Base-by-base conservation (phyloP, 331 rosid genomes). In the Rhamnella rubrinervis region DNA sequence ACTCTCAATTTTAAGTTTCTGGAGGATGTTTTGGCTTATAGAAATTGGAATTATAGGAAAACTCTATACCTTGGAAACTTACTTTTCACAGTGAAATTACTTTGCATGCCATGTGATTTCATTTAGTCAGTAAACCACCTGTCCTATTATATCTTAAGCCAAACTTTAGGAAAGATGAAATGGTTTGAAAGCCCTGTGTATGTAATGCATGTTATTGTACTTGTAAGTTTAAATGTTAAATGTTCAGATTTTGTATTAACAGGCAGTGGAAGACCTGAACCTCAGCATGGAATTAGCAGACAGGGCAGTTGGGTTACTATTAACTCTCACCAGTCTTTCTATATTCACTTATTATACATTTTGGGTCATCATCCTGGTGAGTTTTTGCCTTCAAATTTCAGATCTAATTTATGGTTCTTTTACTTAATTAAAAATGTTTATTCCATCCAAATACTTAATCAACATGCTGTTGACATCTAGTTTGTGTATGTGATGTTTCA, bases 311-410 rank as follows among this genome's bases (percentile, higher is more conserved):
- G 98, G 98, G 75, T 82, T 89, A 80, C 75, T 91, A 8, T 78
- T 93, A 77, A 82, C 98, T 37, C 20, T 77, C 26, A 83, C 72
- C 70, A 93, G 97, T 85, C 78, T 93, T 71, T 84, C 91, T 0
- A 81, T 93, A 68, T 93, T 93, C 82, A 89, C 88, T 15, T 91
- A 89, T 59, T 93, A 91, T 67, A 93, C 96, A 37, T 91, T 93
- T 77, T 93, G 97, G 97, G 93, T 93, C 64, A 84, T 89, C 72
- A 91, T 93, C 78, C 85, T 93, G 92, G 97, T 93, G 20, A 61
- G 97, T 78, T 63, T 78, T 63, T 55, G 16, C 71, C 66, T 25
- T 31, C 59, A 55, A 40, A 41, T 68, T 47, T 71, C 39, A 50
- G 23, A 60, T 61, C 28, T 37, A 17, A 49, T 23, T 15, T 46